Base-by-base conservation (phyloP, 2,329 filamentous ascomycete genomes). In the Epichloe aotearoae region DNA sequence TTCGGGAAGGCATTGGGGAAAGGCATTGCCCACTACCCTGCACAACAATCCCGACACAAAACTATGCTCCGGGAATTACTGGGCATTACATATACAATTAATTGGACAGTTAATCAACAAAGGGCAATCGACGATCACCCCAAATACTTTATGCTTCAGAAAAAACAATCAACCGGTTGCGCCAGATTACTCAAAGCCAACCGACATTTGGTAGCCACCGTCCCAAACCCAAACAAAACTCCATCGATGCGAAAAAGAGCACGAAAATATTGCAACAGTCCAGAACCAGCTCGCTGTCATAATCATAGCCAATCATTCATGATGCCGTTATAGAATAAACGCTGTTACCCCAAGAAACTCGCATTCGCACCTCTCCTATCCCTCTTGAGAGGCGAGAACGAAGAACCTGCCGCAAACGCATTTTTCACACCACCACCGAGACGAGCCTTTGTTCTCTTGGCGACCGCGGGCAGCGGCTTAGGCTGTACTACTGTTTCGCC, bases 381-480 rank as follows among this genome's bases (percentile, higher is more conserved):
- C 61, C 77, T 77, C 69, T 89, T 89, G 53, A 89, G 67, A 7
- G 85, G 85, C 17, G 84, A 88, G 62, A 89, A 88, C 4, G 72
- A 61, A 17, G 68, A 69, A 12, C 71, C 71, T 8, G 73, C 71
- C 12, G 73, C 59, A 48, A 83, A 78, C 0, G 67, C 76, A 60
- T 66, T 73, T 64, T 56, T 70, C 69, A 49, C 61, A 36, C 55
- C 55, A 55, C 45, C 65, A 54, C 55, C 55, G 23, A 56, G 51
- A 14, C 50, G 53, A 34, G 55, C 42, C 44, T 50, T 48, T 37
- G 46, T 46, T 17, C 54, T 46, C 42, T 52, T 57, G 26, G 34
- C 38, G 6, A 46, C 41, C 4, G 42, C 50, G 14, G 49, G 47
- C 19, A 44, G 46, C 8, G 47, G 33, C 45, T 45, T 49, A 1